Evolutionary conservation across 2,329 filamentous ascomycete genomes (phyloP), one percentile per base, ranked within the genome.

Genomic region (Sclerotinia minor): DNA sequence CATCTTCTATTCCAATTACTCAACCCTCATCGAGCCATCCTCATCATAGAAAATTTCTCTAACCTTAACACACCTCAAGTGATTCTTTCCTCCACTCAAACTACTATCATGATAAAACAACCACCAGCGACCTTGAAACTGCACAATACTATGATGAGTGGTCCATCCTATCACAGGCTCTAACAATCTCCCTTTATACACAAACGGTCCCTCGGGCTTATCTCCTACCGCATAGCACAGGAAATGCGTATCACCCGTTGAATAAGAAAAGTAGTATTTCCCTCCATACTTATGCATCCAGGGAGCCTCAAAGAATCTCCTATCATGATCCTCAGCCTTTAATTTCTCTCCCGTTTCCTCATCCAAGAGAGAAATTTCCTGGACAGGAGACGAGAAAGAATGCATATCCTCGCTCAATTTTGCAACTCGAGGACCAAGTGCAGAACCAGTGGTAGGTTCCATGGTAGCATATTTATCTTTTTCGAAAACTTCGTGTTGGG

Each of bases 81-180:
- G 90, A 74, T 89, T 86, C 64, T 90, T 85, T 0, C 89, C 89
- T 21, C 83, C 82, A 65, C 87, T 90, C 67, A 92, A 77, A 75
- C 87, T 85, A 69, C 87, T 87, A 79, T 93, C 91, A 76, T 93
- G 91, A 76, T 92, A 87, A 77, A 93, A 93, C 67, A 94, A 77
- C 78, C 86, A 93, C 86, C 90, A 92, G 71, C 83, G 85, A 5
- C 84, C 88, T 78, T 86, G 77, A 75, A 90, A 92, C 81, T 92
- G 89, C 13, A 89, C 89, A 72, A 94, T 89, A 3, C 87, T 91
- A 77, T 93, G 91, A 79, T 93, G 91, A 66, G 91, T 94, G 54
- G 91, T 93, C 91, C 91, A 94, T 1, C 91, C 90, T 35, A 90
- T 78, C 6, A 94, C 91, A 0, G 90, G 91, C 81, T 92, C 89